Base-by-base conservation (phyloP, 169 alveolate genomes). In the Eimeria mitis region DNA sequence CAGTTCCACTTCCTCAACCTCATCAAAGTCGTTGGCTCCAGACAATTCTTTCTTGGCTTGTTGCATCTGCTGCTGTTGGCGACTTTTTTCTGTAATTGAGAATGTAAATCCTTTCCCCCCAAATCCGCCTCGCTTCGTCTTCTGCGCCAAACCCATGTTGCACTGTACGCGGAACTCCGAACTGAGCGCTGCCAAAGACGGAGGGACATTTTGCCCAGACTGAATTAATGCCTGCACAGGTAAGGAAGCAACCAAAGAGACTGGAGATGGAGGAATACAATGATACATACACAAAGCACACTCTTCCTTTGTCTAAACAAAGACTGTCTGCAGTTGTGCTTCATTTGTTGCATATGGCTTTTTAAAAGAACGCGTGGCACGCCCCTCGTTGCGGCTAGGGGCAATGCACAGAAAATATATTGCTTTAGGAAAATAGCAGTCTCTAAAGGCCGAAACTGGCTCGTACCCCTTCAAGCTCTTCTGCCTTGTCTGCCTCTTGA, bases 61-160 rank as follows among this genome's bases (percentile, higher is more conserved):
- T 37, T 98, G 98, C 84, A 99, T 96, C 65, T 97, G 98, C 71
- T 98, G 98, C 95, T 98, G 98, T 56, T 97, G 98, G 59, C 99
- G 97, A 7, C 98, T 98, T 95, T 97, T 97, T 97, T 99, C 99
- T 73, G 98, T 96, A 28, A 98, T 98, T 47, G 98, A 98, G 95
- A 99, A 99, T 89, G 99, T 98, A 97, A 97, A 99, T 31, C 99
- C 99, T 65, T 98, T 97, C 37, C 99, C 99, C 31, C 98, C 98
- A 95, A 98, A 98, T 3, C 99, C 99, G 81, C 97, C 98, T 97
- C 49, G 98, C 96, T 95, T 98, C 98, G 61, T 99, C 99, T 94
- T 96, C 96, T 95, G 97, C 89, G 47, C 98, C 97, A 97, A 96
- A 97, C 95, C 97, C 96, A 95, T 23, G 91, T 96, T 96, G 81